phyloP scores from a whole-genome alignment of 768 basidiomycete species.

The Tylopilus subfusipes region DNA sequence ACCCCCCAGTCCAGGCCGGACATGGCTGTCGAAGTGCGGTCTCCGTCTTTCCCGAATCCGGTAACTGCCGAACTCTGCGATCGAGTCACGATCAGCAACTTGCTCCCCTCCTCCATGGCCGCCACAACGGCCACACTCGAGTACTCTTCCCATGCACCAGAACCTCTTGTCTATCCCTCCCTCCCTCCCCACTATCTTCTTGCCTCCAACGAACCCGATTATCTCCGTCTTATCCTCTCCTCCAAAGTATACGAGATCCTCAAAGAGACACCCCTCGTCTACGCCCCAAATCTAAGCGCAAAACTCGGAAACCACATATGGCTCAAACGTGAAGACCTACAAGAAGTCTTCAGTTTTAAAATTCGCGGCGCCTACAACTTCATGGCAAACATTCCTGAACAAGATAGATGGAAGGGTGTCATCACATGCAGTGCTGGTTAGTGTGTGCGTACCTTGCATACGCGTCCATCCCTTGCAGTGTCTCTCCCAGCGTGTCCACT shows the following conservation, averaged over 20 bases:
- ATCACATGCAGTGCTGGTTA: conserved; percentile 97
- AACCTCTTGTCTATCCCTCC: conserved; percentile 62
- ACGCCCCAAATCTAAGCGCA: conserved; percentile 80
- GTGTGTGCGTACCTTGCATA: conserved; percentile 53
- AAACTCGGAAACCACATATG: conserved; percentile 91
- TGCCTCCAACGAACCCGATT: conserved; percentile 72
- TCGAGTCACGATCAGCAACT: conserved; percentile 4
- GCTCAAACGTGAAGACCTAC: conserved; percentile 96
- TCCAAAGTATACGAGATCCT: conserved; percentile 88
- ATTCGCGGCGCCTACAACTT: conserved; percentile 98
- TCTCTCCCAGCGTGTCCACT: not conserved
- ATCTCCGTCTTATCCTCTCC: conserved; percentile 83
- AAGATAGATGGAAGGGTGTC: conserved; percentile 96
- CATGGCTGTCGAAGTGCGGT: not conserved
- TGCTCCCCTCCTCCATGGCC: conserved; percentile 11
- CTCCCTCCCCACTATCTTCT: conserved; percentile 64
- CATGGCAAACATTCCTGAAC: conserved; percentile 84
- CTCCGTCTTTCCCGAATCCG: conserved; percentile 9
- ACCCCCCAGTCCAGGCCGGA: not conserved
- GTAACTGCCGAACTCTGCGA: conserved; percentile 13
- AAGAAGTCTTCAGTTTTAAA: conserved; percentile 98
- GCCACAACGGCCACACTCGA: conserved; percentile 54
- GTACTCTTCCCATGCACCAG: conserved; percentile 65
- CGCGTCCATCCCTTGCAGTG: conserved; percentile 2
- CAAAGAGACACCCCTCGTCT: conserved; percentile 85